Evolutionary conservation across 2,329 filamentous ascomycete genomes (phyloP), one percentile per base, ranked within the genome.

Genomic region (Arthrobotrys sphaeroides): DNA sequence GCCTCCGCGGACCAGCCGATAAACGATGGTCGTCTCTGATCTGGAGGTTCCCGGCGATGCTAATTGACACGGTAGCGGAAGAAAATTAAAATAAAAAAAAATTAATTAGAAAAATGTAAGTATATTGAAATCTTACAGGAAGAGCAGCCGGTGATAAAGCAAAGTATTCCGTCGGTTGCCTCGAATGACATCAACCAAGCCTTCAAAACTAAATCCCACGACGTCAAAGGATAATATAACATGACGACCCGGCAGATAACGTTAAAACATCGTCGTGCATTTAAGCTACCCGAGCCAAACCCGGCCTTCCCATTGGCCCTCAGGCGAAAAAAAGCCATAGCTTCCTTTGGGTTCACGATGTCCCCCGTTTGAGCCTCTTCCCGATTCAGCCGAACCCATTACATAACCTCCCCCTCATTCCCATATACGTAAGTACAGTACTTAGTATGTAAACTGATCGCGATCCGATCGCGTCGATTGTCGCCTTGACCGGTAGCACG

Each of bases 231-330:
- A 40, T 7, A n/a, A 40, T 24, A 38, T 38, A 55, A 38, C 38
- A 55, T 55, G 31, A 55, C 51, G 51, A 55, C 10, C 36, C 38
- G 59, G 59, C 59, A 59, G 49, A 72, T 72, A 72, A 72, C 67
- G 67, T 72, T 72, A 72, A 70, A 53, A 72, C 67, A 72, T 64
- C 67, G 67, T 72, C 47, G 67, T 72, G 42, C 67, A 31, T 72
- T 72, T 72, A 72, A 72, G 59, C 67, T 72, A 72, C 38, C n/a
- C 16, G 57, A 64, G 16, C 55, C 38, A 40, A 20, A 13, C 51
- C 43, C 31, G 9, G 67, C 38, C 57, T 51, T 64, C 57, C 22
- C 24, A 55, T 62, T 64, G 55, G 67, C 18, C 36, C 43, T 13
- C n/a, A 18, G 13, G n/a, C n/a, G n/a, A n/a, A n/a, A n/a, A n/a